These are phyloP conservation scores for Chaetomiaceae sp. DNA, from an alignment of 2,329 filamentous ascomycete genomes.

Conservation along the genomic window DNA sequence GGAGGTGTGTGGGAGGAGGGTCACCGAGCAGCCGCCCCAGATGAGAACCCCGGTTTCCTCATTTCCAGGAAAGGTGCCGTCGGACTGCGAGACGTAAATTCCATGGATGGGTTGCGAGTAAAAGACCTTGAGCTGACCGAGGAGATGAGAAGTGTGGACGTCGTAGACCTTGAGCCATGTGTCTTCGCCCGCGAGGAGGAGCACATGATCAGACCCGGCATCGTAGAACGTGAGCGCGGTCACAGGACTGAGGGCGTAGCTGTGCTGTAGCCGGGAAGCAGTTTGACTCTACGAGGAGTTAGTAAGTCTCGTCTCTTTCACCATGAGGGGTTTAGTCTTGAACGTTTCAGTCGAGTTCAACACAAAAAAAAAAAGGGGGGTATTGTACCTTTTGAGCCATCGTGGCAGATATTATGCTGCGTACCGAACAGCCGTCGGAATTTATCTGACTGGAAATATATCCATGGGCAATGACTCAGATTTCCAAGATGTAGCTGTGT, in stretches of 20 bases:
- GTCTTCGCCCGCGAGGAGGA: constrained; percentile 58
- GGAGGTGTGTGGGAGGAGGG: constrained; percentile 34
- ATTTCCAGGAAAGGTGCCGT: neutral
- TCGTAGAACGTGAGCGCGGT: constrained; percentile 55
- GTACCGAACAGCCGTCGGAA: too few species aligned
- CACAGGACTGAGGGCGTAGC: constrained; percentile 50
- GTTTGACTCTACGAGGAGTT: constrained; percentile 11
- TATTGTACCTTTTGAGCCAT: constrained; percentile 20
- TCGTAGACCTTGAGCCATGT: constrained; percentile 53
- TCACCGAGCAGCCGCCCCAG: constrained; percentile 68
- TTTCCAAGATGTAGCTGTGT: neutral
- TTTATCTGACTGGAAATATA: too few species aligned
- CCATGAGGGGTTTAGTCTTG: neutral
- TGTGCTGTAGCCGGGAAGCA: constrained; percentile 26
- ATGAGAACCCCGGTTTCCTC: constrained; percentile 44
- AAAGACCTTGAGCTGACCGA: constrained; percentile 53
- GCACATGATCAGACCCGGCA: constrained; percentile 30
- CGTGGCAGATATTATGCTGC: too few species aligned
- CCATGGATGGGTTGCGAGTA: constrained; percentile 69
- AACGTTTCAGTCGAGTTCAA: neutral
- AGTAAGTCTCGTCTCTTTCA: constrained; percentile 6
- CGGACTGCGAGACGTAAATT: constrained; percentile 44
- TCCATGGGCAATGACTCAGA: too few species aligned
- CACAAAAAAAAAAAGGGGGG: neutral
- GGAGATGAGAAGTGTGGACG: constrained; percentile 32